Evolutionary conservation across 805 yeast genomes (phyloP), one percentile per base, ranked within the genome.

Genomic region (Wickerhamiella brachini): DNA sequence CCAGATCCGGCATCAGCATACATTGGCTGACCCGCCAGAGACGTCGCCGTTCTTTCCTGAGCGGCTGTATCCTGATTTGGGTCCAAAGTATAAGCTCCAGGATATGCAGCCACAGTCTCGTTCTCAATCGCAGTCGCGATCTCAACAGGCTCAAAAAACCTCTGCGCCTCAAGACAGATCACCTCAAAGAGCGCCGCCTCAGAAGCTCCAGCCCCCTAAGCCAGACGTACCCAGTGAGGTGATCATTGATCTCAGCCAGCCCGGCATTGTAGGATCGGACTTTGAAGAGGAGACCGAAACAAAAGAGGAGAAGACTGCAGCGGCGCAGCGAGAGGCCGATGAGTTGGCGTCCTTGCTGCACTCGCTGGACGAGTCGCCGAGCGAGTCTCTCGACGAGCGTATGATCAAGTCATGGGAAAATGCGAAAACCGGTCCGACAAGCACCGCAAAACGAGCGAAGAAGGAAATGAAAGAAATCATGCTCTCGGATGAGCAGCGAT

Each of bases 401-500:
- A 29, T 29, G 4, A 4, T 9, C 3, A 4, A 12, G 34, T 9
- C 15, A 6, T 10, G 6, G 31, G 10, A 26, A 10, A 10, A 6
- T 6, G 31, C 6, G 9, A 26, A 26, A 26, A 10, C 31, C 31
- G 10, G 31, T 6, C 31, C 31, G 6, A 10, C 31, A 26, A 10
- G 10, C 31, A 10, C 31, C 10, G 10, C 31, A 6, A 26, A 6
- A 26, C 31, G 12, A 4, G 12, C 12, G 5, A 6, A 38, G 3
- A 21, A 20, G 24, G 44, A 18, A 13, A 41, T 21, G 24, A 39
- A 15, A 2, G 6, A 21, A 20, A 56, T 67, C 3, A 55, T 59
- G 47, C 61, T 70, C 3, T 66, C 70, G 20, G 63, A 59, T 7
- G 84, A 80, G 62, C 85, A 80, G 64, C 63, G 66, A 50, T 59